Evolutionary conservation across 164 flowering plant species (phyloP).

Genomic region (Paratinospora sagittata): DNA sequence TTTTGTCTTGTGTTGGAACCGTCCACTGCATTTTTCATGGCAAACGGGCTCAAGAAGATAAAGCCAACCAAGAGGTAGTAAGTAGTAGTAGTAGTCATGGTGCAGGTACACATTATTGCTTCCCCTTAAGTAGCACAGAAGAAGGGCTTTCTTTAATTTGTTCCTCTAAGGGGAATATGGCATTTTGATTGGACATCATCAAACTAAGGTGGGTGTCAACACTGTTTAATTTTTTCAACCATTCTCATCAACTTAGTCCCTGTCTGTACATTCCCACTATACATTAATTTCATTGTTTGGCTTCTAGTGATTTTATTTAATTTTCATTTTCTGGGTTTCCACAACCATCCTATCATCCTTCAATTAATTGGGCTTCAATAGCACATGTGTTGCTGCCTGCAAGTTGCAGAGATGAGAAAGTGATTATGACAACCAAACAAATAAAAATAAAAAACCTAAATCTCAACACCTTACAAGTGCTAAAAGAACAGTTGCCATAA

Average conservation of each 20-base stretch:
- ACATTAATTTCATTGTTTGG: not conserved
- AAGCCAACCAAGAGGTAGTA: too few relatives aligned
- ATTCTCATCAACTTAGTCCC: not conserved
- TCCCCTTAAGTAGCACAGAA: not conserved
- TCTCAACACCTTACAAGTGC: not conserved
- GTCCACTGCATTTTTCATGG: not conserved
- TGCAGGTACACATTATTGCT: slow-evolving; percentile 1
- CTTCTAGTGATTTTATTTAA: not conserved
- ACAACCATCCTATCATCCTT: too few relatives aligned
- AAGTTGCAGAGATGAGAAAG: not conserved
- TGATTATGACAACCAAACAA: too few relatives aligned
- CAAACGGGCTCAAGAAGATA: slow-evolving; percentile 1
- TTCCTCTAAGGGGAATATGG: not conserved
- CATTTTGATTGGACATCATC: not conserved
- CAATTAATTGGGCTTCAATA: not conserved
- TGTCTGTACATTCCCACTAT: not conserved
- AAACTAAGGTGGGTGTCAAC: not conserved
- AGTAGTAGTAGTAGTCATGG: not conserved
- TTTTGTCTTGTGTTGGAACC: not conserved
- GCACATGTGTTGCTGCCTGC: not conserved
- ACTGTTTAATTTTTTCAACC: not conserved
- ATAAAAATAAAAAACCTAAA: too few relatives aligned
- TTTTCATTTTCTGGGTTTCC: not conserved
- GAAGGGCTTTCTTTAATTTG: not conserved
- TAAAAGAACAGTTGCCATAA: not conserved